These are phyloP conservation scores for Podochytrium sp. DNA, from an alignment of 192 early-diverging fungal species.

Conservation along the genomic window DNA sequence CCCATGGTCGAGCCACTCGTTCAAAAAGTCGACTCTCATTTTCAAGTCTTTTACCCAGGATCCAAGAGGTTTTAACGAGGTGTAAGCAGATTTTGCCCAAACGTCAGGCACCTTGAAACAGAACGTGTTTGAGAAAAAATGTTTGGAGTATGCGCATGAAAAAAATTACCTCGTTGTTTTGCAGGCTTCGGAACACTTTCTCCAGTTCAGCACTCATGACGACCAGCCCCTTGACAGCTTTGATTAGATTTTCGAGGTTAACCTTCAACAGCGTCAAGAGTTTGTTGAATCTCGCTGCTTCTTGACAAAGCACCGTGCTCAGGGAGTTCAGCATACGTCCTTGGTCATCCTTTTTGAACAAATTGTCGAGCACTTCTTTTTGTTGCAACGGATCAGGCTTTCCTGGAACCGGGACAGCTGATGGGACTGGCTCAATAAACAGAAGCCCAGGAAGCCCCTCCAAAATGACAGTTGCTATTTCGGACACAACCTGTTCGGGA, in stretches of 20 bases:
- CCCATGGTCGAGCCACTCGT: constrained; percentile 54
- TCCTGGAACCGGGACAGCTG: constrained; percentile 28
- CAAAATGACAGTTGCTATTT: constrained; percentile 51
- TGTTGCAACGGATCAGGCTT: constrained; percentile 17
- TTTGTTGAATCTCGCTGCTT: constrained; percentile 61
- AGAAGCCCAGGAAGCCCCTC: constrained; percentile 52
- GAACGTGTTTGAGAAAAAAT: neutral
- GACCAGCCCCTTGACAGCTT: constrained; percentile 66
- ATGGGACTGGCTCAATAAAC: constrained; percentile 41
- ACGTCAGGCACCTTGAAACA: constrained; percentile 48
- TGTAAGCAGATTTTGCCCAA: constrained; percentile 60
- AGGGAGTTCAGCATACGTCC: constrained; percentile 65
- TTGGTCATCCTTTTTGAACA: constrained; percentile 58
- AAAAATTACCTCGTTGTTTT: constrained; percentile 57
- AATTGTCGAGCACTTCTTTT: constrained; percentile 37
- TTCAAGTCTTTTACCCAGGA: constrained; percentile 66
- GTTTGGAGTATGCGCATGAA: neutral
- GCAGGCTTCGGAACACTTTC: constrained; percentile 56
- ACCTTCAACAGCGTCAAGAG: constrained; percentile 50
- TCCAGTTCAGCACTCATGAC: constrained; percentile 67
- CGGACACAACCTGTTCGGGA: constrained; percentile 58
- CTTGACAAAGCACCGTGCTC: constrained; percentile 58
- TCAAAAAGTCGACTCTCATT: constrained; percentile 46
- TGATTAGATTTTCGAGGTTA: constrained; percentile 55
- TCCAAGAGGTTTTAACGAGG: constrained; percentile 58